A percentile compares a stretch with the other conserved stretches of the same genome.
These are phyloP conservation scores for Microdochium bolleyi DNA, from an alignment of 2,329 filamentous ascomycete genomes.

Conservation along the genomic window DNA sequence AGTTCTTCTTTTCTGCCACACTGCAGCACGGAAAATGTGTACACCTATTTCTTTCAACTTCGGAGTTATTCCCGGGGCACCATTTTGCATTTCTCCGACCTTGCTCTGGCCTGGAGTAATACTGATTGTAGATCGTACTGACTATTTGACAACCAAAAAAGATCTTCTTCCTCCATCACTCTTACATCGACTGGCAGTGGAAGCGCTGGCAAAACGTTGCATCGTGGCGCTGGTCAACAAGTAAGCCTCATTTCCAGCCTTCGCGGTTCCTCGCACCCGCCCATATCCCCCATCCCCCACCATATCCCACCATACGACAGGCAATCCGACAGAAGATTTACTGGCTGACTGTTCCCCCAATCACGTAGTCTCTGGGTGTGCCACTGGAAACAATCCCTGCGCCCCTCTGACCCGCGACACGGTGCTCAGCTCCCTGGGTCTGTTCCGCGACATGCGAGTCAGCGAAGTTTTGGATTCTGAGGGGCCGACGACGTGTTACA, in stretches of 20 bases:
- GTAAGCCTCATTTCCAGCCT: background rate
- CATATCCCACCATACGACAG: background rate
- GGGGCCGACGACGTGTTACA: background rate
- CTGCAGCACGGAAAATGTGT: no score
- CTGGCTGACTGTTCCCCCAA: background rate
- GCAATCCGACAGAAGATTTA: background rate
- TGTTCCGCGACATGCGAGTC: background rate
- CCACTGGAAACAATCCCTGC: background rate
- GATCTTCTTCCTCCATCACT: slow-evolving; percentile 23
- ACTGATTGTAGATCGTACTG: no score
- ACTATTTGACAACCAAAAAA: no score
- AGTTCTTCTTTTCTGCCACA: no score
- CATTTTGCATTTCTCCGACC: no score
- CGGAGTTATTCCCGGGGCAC: no score
- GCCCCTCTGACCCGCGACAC: background rate
- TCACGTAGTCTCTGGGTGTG: background rate
- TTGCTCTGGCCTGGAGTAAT: no score
- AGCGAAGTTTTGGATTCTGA: background rate
- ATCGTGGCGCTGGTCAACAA: slow-evolving; percentile 13
- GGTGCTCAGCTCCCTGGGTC: background rate
- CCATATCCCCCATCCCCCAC: background rate
- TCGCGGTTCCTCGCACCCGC: background rate
- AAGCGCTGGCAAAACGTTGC: slow-evolving; percentile 17
- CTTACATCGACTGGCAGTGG: slow-evolving; percentile 20
- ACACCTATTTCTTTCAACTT: background rate